Evolutionary conservation across 2,329 filamentous ascomycete genomes (phyloP).

Genomic region (Scortechinia acanthostroma): DNA sequence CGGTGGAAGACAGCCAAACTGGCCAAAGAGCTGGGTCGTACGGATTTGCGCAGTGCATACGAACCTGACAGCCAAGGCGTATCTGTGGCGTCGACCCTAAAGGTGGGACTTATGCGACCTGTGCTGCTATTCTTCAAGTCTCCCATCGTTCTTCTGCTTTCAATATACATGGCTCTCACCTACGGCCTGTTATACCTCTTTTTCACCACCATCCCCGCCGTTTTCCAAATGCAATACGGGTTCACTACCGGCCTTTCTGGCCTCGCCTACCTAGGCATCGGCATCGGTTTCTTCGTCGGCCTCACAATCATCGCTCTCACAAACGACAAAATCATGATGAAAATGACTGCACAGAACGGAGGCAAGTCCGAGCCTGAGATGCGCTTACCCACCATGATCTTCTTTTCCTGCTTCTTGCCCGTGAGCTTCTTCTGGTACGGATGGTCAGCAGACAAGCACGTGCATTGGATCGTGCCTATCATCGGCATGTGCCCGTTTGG

Average conservation of each 20-base stretch:
- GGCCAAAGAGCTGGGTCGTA: constrained; percentile 28
- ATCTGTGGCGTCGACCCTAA: constrained; percentile 16
- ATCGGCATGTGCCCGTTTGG: constrained; percentile 29
- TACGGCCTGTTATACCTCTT: constrained; percentile 44
- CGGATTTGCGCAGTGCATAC: background rate
- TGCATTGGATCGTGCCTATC: constrained; percentile 36
- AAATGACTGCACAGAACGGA: constrained; percentile 32
- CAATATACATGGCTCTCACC: constrained; percentile 39
- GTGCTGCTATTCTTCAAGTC: constrained; percentile 40
- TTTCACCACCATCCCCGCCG: constrained; percentile 42
- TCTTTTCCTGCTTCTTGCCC: constrained; percentile 28
- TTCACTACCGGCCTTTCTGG: constrained; percentile 36
- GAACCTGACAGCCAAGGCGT: background rate
- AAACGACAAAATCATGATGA: constrained; percentile 34
- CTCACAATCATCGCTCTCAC: constrained; percentile 29
- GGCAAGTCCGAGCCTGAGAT: constrained; percentile 22
- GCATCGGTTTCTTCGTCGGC: constrained; percentile 30
- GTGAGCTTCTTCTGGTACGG: constrained; percentile 34
- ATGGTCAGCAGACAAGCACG: constrained; percentile 31
- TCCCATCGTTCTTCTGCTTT: constrained; percentile 34
- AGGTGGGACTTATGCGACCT: constrained; percentile 37
- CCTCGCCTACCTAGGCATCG: constrained; percentile 37
- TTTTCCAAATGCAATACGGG: constrained; percentile 36
- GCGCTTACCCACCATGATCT: constrained; percentile 31
- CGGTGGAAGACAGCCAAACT: constrained; percentile 35